Conservation (phyloP, 176 grass and related monocot genomes). For the Thinopyrum elongatum region DNA sequence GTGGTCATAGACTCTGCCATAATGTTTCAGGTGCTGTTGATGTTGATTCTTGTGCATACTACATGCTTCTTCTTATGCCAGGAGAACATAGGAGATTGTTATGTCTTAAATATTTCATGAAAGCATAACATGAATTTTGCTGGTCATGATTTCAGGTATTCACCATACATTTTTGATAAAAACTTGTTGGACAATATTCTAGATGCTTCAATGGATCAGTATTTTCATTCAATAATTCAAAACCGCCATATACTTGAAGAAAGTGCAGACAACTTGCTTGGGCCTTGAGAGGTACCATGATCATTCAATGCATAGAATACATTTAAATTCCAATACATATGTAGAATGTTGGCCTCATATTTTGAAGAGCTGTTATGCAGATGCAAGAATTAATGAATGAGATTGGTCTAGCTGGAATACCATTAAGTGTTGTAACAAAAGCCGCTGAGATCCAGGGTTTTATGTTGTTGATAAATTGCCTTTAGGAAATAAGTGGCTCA, state of each 20-base stretch:
- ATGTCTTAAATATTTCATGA: background rate
- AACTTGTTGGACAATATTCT: slow-evolving; percentile 92
- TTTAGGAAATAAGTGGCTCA: slow-evolving; percentile 92
- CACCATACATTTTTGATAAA: slow-evolving; percentile 98
- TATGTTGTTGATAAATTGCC: slow-evolving; percentile 80
- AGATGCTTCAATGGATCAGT: slow-evolving; percentile 87
- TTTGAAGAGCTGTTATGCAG: slow-evolving; percentile 29
- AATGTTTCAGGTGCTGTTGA: background rate
- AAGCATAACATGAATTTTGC: background rate
- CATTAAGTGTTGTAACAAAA: slow-evolving; percentile 76
- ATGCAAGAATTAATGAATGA: slow-evolving; percentile 94
- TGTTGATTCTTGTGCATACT: background rate
- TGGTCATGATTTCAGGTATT: slow-evolving; percentile 65
- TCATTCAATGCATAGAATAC: slow-evolving; percentile 3
- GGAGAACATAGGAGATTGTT: background rate
- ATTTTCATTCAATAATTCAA: slow-evolving; percentile 60
- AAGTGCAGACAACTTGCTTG: slow-evolving; percentile 69
- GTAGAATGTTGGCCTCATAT: background rate
- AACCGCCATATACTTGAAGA: slow-evolving; percentile 63
- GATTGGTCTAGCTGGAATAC: slow-evolving; percentile 82
- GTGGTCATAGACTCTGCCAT: background rate
- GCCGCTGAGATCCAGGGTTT: slow-evolving; percentile 75
- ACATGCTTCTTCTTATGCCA: background rate
- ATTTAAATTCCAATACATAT: background rate
- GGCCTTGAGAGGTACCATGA: slow-evolving; percentile 73